Conservation (phyloP, 148 eudicot species). For the Rhododendron griersonianum region DNA sequence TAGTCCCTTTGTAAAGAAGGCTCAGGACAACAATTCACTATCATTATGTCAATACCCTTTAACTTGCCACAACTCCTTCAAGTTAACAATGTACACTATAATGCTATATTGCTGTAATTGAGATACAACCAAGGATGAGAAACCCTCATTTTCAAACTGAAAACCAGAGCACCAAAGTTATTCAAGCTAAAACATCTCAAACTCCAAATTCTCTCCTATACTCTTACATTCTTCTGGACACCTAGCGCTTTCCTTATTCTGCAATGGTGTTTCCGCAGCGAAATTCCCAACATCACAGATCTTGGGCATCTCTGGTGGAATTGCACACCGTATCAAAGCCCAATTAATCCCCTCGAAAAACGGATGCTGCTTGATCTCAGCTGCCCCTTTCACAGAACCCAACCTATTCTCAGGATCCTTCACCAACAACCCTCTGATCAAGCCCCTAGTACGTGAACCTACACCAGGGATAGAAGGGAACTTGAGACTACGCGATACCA, state of each 20-base stretch:
- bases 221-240: slow-evolving; percentile 13
- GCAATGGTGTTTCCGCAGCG: slow-evolving; percentile 4
- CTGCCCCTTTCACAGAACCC: slow-evolving; percentile 69
- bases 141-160: slow-evolving; percentile 4
- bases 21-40: not conserved
- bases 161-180: not conserved
- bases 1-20: no score
- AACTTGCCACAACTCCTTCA: slow-evolving; percentile 1
- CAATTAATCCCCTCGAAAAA: slow-evolving; percentile 80
- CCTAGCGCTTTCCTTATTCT: slow-evolving; percentile 19
- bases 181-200: slow-evolving; percentile 50
- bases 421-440: slow-evolving; percentile 51
- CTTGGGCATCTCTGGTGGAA: slow-evolving; percentile 67
- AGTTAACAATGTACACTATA: slow-evolving; percentile 6
- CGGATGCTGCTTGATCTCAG: slow-evolving; percentile 68
- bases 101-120: slow-evolving; percentile 1
- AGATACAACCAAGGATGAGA: slow-evolving; percentile 2
- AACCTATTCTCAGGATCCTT: slow-evolving; percentile 65
- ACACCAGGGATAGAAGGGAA: slow-evolving; percentile 58
- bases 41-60: slow-evolving; percentile 1
- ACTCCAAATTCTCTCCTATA: slow-evolving; percentile 32
- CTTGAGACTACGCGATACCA: slow-evolving; percentile 47
- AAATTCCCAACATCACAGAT: slow-evolving; percentile 24
- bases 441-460: slow-evolving; percentile 60
- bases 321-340: slow-evolving; percentile 72